Base-by-base conservation (phyloP, 2,329 filamentous ascomycete genomes). In the Ophiocordyceps polyrhachis-furcata region DNA sequence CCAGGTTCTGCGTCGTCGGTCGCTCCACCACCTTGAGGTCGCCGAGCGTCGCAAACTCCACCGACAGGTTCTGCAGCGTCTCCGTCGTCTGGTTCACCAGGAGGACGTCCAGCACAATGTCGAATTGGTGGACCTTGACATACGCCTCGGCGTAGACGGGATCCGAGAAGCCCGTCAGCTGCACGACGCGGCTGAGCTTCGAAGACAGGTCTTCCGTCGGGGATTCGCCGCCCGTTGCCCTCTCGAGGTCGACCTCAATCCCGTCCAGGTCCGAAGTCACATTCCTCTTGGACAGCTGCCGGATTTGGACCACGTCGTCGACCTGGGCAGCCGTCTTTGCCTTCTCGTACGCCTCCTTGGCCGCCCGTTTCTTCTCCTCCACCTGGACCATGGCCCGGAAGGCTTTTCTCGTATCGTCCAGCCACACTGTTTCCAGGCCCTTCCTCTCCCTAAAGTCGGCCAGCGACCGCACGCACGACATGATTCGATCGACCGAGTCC, bases 91-190 rank as follows among this genome's bases (percentile, higher is more conserved):
- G 91, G 63, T 98, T 98, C 56, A 98, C 91, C 20, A 98, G 72
- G 3, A 98, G 74, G 9, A 98, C 91, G 57, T 98, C 91, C 23
- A 98, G 73, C 15, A 98, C 83, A 55, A 98, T 98, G 58, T 98
- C 91, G 57, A 98, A 98, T 62, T 98, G 91, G 61, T 96, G 88
- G 11, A 98, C 89, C 61, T 93, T 94, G 57, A 98, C 89, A 55
- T 98, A 98, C 5, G 91, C 91, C 65, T 98, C 91, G n/a, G 86
- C 91, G 56, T 98, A 98, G 14, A 98, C 91, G 1, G 91, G 82
- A 58, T 98, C 91, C 0, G 91, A 96, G 73, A 98, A 98, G 49
- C 91, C 91, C 17, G 91, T 98, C 41, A 98, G 75, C 63, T 98
- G 91, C 20, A 98, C 91, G 35, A 98, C 89, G 14, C 91, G 79